Evolutionary conservation across 306 rosid species (phyloP), one percentile per base, ranked within the genome.

Genomic region (Cucumis sativus): DNA sequence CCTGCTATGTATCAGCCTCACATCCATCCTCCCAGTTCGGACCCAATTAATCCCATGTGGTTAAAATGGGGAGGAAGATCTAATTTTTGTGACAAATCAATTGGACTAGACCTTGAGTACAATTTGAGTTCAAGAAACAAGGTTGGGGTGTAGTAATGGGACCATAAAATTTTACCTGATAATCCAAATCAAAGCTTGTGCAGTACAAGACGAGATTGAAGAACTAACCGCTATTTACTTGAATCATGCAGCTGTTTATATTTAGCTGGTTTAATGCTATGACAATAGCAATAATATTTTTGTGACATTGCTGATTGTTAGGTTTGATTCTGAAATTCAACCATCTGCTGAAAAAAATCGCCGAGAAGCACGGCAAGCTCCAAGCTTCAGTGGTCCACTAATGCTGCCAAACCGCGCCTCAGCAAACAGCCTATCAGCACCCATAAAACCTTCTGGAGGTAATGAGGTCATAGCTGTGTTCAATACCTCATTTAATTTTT

Each of bases 331-430:
- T 77, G 99, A 87, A 79, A 87, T 70, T 65, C 95, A 75, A 79
- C 79, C 79, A 60, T 45, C 57, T 20, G 60, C 82, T 40, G 98
- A 91, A 81, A 96, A 82, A 85, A 79, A 18, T 68, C 81, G 75
- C 77, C 86, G 87, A 18, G 93, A 95, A 75, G 84, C 86, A 52
- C 86, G 94, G 33, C 91, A 92, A 79, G 85, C 89, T 67, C 94
- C 99, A 69, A 96, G 88, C 91, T 86, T 96, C 83, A 96, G 99
- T 86, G 99, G 99, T 77, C 99, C 99, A 33, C 78, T 96, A 83
- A 92, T 91, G 98, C 97, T 96, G 80, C 99, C 99, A 69, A 96
- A 89, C 80, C 90, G 97, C 80, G 99, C 99, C 83, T 96, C 99
- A 0, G 98, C 99, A 83, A 96, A 96, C 87, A 96, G 99, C 89